phyloP scores from a whole-genome alignment of 1,284 basidiomycete genomes.

The Apiotrichum laibachii region DNA sequence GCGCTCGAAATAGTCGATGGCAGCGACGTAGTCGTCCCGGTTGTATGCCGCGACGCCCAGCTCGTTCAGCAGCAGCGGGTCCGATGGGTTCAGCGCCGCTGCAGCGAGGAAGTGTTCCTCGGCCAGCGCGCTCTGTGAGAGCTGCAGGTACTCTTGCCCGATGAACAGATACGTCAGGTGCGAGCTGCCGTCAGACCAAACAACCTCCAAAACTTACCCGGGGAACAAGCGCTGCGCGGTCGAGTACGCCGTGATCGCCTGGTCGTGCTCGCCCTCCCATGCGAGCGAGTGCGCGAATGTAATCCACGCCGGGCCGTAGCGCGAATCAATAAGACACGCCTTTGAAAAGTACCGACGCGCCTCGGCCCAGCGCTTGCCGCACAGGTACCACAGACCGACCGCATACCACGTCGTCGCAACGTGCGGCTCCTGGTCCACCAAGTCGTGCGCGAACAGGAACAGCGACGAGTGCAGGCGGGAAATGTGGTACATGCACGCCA shows the following conservation, averaged over 20 bases:
- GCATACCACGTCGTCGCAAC: constrained; percentile 95
- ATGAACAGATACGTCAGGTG: constrained; percentile 93
- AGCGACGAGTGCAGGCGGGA: constrained; percentile 84
- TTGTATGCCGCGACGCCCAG: constrained; percentile 88
- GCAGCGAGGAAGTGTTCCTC: constrained; percentile 83
- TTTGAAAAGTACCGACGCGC: constrained; percentile 93
- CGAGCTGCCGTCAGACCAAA: constrained; percentile 58
- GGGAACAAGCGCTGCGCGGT: constrained; percentile 92
- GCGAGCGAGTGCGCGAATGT: constrained; percentile 97
- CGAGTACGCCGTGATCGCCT: constrained; percentile 96
- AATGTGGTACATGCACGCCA: constrained; percentile 96
- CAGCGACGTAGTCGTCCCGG: constrained; percentile 67
- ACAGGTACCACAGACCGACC: constrained; percentile 95
- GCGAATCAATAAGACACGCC: constrained; percentile 92
- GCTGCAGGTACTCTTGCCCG: constrained; percentile 86
- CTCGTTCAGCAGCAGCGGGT: constrained; percentile 89
- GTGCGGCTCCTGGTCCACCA: constrained; percentile 90
- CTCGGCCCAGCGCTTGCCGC: constrained; percentile 77
- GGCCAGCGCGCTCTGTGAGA: constrained; percentile 78
- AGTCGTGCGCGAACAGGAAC: constrained; percentile 91
- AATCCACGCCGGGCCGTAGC: constrained; percentile 95
- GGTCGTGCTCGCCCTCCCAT: constrained; percentile 95
- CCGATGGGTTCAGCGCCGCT: constrained; percentile 71
- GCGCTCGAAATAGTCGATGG: constrained; percentile 66
- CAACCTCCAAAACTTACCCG: constrained; percentile 61